Evolutionary conservation across 1,284 basidiomycete species (phyloP).

Genomic region (Mycosarcoma mackinlayi): DNA sequence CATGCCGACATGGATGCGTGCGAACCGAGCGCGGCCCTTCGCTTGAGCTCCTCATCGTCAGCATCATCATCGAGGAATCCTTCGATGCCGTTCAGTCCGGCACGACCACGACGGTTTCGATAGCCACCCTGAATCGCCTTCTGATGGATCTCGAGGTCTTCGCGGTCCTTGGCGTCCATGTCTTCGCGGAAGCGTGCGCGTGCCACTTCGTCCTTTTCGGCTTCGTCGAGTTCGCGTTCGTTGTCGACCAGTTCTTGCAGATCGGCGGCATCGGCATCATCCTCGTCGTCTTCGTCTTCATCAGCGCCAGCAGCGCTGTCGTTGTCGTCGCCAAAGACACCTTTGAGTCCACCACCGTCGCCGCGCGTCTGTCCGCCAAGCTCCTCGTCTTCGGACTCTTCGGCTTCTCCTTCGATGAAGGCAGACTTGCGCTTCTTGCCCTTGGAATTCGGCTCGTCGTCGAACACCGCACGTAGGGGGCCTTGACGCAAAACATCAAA

Average conservation of each 20-base stretch:
- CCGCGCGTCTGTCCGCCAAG: slow-evolving; percentile 31
- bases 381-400: slow-evolving; percentile 65
- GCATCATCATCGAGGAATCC: slow-evolving; percentile 64
- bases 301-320: slow-evolving; percentile 20
- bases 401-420: slow-evolving; percentile 66
- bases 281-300: slow-evolving; percentile 54
- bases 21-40: slow-evolving; percentile 32
- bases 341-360: slow-evolving; percentile 56
- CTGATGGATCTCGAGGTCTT: slow-evolving; percentile 55
- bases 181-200: slow-evolving; percentile 52
- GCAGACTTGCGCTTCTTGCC: slow-evolving; percentile 48
- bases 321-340: slow-evolving; percentile 57
- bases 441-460: not conserved
- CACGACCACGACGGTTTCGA: slow-evolving; percentile 45
- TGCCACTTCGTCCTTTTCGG: slow-evolving; percentile 57
- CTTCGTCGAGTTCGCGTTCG: slow-evolving; percentile 59
- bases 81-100: slow-evolving; percentile 44
- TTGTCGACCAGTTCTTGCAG: slow-evolving; percentile 62
- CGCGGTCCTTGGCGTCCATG: slow-evolving; percentile 55
- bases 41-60: slow-evolving; percentile 57
- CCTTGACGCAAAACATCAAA: slow-evolving; percentile 30
- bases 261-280: slow-evolving; percentile 58
- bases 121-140: slow-evolving; percentile 55
- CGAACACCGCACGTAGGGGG: not conserved
- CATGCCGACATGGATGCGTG: slow-evolving; percentile 20